Conservation (phyloP, 768 basidiomycete genomes). For the Agaricus subrufescens region DNA sequence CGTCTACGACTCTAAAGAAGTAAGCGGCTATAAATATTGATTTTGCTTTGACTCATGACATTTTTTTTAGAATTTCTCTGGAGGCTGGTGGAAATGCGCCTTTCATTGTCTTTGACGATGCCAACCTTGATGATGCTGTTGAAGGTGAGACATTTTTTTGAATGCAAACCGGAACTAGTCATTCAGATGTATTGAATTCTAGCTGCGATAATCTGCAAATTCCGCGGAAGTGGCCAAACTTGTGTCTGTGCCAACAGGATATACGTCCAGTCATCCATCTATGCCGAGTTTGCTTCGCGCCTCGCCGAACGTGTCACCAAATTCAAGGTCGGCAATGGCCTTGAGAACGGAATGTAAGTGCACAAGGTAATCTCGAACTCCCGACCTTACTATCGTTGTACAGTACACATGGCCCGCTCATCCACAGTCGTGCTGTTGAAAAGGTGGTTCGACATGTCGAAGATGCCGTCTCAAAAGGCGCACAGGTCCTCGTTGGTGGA, state of each 20-base stretch:
- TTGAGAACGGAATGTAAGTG: constrained; percentile 68
- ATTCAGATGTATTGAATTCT: not conserved
- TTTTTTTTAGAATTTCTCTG: constrained; percentile 48
- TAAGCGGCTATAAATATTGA: constrained; percentile 23
- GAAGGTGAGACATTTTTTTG: constrained; percentile 42
- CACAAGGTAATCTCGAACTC: not conserved
- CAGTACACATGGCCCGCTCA: constrained; percentile 93
- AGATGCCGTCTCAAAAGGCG: constrained; percentile 83
- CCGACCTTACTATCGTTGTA: not conserved
- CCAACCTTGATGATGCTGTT: constrained; percentile 89
- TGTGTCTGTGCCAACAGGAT: constrained; percentile 89
- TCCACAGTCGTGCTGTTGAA: constrained; percentile 78
- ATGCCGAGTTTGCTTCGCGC: constrained; percentile 87
- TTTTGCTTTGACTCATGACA: not conserved
- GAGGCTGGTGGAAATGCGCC: constrained; percentile 95
- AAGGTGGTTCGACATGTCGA: constrained; percentile 86
- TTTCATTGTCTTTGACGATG: constrained; percentile 97
- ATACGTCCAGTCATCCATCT: constrained; percentile 86
- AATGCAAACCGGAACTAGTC: not conserved
- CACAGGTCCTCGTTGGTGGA: constrained; percentile 88
- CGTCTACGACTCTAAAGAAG: constrained; percentile 82
- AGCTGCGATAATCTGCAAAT: constrained; percentile 77
- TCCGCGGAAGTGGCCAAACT: constrained; percentile 78
- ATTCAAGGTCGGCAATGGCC: constrained; percentile 87
- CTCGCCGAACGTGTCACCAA: constrained; percentile 78